These are phyloP conservation scores for Pythium sp. DNA, from an alignment of 352 stramenopile genomes.

Conservation along the genomic window DNA sequence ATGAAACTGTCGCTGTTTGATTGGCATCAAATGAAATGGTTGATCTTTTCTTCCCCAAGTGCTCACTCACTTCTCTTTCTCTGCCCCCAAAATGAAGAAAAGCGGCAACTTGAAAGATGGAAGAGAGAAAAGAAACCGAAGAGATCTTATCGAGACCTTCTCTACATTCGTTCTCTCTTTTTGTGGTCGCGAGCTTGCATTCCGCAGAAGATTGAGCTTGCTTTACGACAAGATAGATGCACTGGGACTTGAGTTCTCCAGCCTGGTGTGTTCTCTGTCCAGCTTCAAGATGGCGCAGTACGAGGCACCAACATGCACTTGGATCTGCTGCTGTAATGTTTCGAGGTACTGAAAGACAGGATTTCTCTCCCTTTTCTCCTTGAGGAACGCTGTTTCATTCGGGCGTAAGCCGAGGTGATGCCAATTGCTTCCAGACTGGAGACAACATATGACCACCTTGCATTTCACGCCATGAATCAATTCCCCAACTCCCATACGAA, in stretches of 20 bases:
- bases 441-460: background rate
- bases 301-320: background rate
- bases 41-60: slow-evolving; percentile 1
- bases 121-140: background rate
- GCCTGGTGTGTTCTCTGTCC: background rate
- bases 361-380: background rate
- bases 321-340: background rate
- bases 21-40: background rate
- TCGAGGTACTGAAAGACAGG: background rate
- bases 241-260: background rate
- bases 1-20: slow-evolving; percentile 7
- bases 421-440: background rate
- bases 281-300: background rate
- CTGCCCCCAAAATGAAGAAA: background rate
- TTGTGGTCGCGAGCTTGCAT: background rate
- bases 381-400: background rate
- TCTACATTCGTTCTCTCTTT: background rate
- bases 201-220: background rate
- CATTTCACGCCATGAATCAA: background rate
- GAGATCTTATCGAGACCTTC: background rate
- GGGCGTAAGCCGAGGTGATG: background rate
- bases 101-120: background rate
- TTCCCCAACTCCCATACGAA: background rate
- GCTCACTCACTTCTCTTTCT: background rate
- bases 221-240: background rate